These are phyloP conservation scores for Trichocladium uniseriatum DNA, from an alignment of 495 filamentous ascomycete genomes.

Conservation along the genomic window DNA sequence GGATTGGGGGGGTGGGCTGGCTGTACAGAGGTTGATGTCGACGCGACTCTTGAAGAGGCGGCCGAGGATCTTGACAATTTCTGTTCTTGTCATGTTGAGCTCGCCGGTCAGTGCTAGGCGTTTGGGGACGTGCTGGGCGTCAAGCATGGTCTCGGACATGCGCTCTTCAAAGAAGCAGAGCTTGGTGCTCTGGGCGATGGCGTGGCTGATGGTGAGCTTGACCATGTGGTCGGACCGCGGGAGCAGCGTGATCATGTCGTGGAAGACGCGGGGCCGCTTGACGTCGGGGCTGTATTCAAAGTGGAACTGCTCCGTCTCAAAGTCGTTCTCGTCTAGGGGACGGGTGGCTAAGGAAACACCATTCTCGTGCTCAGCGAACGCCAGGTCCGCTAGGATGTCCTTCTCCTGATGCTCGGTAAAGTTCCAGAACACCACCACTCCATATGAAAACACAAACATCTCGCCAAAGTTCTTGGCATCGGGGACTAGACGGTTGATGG, in stretches of 20 bases:
- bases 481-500: conserved; percentile 46
- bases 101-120: conserved; percentile 79
- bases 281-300: conserved; percentile 89
- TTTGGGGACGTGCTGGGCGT: conserved; percentile 86
- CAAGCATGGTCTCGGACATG: conserved; percentile 88
- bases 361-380: conserved; percentile 62
- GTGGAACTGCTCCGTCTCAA: conserved; percentile 97
- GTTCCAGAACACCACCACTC: conserved; percentile 98
- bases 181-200: conserved; percentile 95
- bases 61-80: conserved; percentile 86
- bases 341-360: conserved; percentile 56
- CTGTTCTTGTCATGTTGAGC: conserved; percentile 82
- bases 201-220: conserved; percentile 92
- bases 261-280: conserved; percentile 81
- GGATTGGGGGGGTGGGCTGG: conserved; percentile 24
- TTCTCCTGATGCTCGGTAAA: conserved; percentile 94
- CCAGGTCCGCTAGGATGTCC: conserved; percentile 89
- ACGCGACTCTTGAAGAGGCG: conserved; percentile 87
- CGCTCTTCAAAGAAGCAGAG: conserved; percentile 93
- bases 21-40: conserved; percentile 86
- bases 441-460: conserved; percentile 97
- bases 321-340: conserved; percentile 72
- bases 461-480: conserved; percentile 73
- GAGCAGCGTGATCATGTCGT: conserved; percentile 97
- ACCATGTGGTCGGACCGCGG: conserved; percentile 94